A percentile compares a stretch with the other conserved stretches of the same genome.
Evolutionary conservation across 768 basidiomycete genomes (phyloP).

Genomic region (Amanita subjunquillea): DNA sequence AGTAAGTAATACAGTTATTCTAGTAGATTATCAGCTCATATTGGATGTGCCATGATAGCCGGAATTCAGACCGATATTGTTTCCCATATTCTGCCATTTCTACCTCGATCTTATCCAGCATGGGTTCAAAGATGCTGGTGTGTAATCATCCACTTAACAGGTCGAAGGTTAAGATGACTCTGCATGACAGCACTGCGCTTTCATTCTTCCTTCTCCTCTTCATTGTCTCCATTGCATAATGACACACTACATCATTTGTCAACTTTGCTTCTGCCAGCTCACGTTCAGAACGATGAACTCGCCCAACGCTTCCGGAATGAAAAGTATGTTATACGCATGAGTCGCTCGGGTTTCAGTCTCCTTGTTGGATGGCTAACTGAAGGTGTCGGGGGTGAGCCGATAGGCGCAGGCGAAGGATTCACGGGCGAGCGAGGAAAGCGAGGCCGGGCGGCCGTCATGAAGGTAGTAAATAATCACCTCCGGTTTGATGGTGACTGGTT

Average conservation of each 20-base stretch:
- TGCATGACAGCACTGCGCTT: slow-evolving; percentile 55
- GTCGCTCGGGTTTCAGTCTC: slow-evolving; percentile 83
- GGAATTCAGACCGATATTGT: slow-evolving; percentile 87
- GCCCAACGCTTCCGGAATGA: slow-evolving; percentile 83
- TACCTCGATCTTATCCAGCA: slow-evolving; percentile 90
- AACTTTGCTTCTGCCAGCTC: slow-evolving; percentile 69
- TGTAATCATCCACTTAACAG: slow-evolving; percentile 15
- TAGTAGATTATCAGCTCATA: not conserved
- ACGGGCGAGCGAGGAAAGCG: slow-evolving; percentile 74
- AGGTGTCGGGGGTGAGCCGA: slow-evolving; percentile 76
- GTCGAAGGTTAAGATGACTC: slow-evolving; percentile 3
- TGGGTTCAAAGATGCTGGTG: slow-evolving; percentile 86
- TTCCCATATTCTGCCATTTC: slow-evolving; percentile 96
- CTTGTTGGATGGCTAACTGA: slow-evolving; percentile 96
- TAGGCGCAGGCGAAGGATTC: slow-evolving; percentile 73
- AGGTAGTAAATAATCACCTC: slow-evolving; percentile 89
- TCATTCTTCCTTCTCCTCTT: slow-evolving; percentile 57
- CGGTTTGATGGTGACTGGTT: slow-evolving; percentile 68
- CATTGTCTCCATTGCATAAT: slow-evolving; percentile 56
- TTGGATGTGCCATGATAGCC: slow-evolving; percentile 39
- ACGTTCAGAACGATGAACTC: slow-evolving; percentile 74
- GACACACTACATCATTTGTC: slow-evolving; percentile 68
- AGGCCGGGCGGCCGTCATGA: slow-evolving; percentile 83
- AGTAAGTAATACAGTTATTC: slow-evolving; percentile 30
- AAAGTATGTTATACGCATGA: slow-evolving; percentile 86